These are phyloP conservation scores for Plenodomus biglobosus DNA, from an alignment of 2,329 filamentous ascomycete species.

Conservation along the genomic window DNA sequence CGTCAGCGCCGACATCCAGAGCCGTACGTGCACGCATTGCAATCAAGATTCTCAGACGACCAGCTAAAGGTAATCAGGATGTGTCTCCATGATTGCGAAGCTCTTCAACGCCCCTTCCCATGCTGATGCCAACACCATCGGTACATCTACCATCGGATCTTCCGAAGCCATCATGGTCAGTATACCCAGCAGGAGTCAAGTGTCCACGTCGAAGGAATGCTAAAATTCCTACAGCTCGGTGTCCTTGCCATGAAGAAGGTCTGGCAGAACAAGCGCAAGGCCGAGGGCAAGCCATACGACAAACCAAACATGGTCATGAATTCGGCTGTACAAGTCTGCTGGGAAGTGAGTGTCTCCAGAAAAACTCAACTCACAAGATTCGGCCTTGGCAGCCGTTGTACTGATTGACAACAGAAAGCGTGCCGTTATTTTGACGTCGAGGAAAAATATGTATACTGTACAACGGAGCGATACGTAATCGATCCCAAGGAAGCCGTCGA, in stretches of 20 bases:
- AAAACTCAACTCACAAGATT: too few relatives aligned
- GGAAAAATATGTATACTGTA: constrained; percentile 74
- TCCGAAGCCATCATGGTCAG: constrained; percentile 70
- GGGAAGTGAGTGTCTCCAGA: constrained; percentile 58
- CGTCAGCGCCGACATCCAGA: constrained; percentile 64
- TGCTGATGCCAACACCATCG: constrained; percentile 67
- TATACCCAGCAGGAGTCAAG: background rate
- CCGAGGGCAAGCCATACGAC: constrained; percentile 77
- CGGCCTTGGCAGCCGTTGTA: too few relatives aligned
- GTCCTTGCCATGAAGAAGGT: constrained; percentile 92
- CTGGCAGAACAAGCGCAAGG: constrained; percentile 85
- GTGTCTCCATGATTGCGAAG: constrained; percentile 62
- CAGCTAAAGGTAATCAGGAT: constrained; percentile 20
- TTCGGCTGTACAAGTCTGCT: constrained; percentile 93
- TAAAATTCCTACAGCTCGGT: constrained; percentile 53
- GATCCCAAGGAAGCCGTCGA: constrained; percentile 64
- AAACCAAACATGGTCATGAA: constrained; percentile 94
- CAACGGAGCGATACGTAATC: constrained; percentile 62
- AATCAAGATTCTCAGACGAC: constrained; percentile 67
- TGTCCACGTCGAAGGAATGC: background rate
- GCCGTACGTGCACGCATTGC: constrained; percentile 73
- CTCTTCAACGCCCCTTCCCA: constrained; percentile 78
- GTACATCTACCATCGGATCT: constrained; percentile 84
- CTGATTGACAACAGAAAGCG: constrained; percentile 56
- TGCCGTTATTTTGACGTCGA: constrained; percentile 87